These are phyloP conservation scores for Chytriomyces confervae DNA, from an alignment of 192 early-diverging fungal genomes.

Conservation along the genomic window DNA sequence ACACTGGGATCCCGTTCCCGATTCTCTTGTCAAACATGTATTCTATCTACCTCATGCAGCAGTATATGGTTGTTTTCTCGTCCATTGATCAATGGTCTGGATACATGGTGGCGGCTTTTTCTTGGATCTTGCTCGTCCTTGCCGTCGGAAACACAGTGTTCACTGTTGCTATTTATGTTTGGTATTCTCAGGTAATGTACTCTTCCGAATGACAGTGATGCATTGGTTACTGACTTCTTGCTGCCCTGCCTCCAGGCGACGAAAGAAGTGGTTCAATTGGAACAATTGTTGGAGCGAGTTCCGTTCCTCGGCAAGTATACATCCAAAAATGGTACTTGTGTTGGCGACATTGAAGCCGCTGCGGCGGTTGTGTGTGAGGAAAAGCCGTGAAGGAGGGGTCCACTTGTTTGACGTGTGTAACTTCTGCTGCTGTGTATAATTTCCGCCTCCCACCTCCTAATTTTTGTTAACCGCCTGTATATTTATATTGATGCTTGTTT, in stretches of 20 bases:
- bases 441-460: too few relatives aligned
- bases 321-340: neutral
- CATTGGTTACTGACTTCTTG: neutral
- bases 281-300: neutral
- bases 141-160: slow-evolving; percentile 24
- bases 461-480: too few relatives aligned
- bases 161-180: slow-evolving; percentile 15
- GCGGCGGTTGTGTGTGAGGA: too few relatives aligned
- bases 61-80: slow-evolving; percentile 11
- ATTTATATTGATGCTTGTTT: too few relatives aligned
- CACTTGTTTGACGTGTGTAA: too few relatives aligned
- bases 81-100: neutral
- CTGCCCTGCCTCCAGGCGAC: neutral
- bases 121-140: slow-evolving; percentile 2
- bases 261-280: neutral
- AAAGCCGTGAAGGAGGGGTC: too few relatives aligned
- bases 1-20: slow-evolving; percentile 23
- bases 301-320: neutral
- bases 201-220: neutral
- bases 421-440: too few relatives aligned
- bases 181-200: slow-evolving; percentile 12
- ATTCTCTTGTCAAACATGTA: slow-evolving; percentile 27
- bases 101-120: slow-evolving; percentile 15
- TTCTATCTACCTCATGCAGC: slow-evolving; percentile 18
- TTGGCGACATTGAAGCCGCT: too few relatives aligned